Evolutionary conservation across 352 stramenopile species (phyloP), one percentile per base, ranked within the genome.

Genomic region (Phytophthora uliginosa): DNA sequence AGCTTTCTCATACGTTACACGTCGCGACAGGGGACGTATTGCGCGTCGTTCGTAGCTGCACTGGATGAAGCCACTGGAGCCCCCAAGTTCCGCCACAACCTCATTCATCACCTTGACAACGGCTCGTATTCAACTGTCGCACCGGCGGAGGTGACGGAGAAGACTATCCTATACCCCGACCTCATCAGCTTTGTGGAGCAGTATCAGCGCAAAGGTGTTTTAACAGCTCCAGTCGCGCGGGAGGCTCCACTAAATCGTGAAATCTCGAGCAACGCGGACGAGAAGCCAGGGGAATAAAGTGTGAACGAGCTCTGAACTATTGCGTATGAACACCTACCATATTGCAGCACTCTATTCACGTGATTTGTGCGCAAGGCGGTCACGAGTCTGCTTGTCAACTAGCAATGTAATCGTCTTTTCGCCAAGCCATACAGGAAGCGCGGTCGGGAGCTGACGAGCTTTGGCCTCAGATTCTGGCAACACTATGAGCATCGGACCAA

Each of bases 1-100:
- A 88, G 78, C 57, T 94, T 94, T 63, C 74, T 94, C 12, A 94
- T 94, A 52, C 84, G 87, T n/a, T 94, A 92, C 78, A 91, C 75
- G 34, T 74, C 85, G 9, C 79, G 77, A 2, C 81, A 91, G 69
- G 66, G 83, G 52, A 84, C 75, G 18, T 94, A 94, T 66, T 94
- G 87, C 58, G 78, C 84, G 31, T 93, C 87, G 0, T 94, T 94
- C 62, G 87, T 94, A 24, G 76, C 82, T 24, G 71, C 69, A 9
- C 55, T 93, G 33, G 83, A 92, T 38, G 28, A 74, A 1, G n/a
- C 18, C 0, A 74, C 77, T 2, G 63, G 70, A 1, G 22, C 62
- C 12, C 73, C 83, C 2, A 81, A 79, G 40, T 92, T 94, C 69
- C 73, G 72, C 8, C 84, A 94, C 73, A 92, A 94, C 54, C 69